Evolutionary conservation across 805 yeast genomes (phyloP), one percentile per base, ranked within the genome.

Genomic region (Wickerhamiella qilinensis): DNA sequence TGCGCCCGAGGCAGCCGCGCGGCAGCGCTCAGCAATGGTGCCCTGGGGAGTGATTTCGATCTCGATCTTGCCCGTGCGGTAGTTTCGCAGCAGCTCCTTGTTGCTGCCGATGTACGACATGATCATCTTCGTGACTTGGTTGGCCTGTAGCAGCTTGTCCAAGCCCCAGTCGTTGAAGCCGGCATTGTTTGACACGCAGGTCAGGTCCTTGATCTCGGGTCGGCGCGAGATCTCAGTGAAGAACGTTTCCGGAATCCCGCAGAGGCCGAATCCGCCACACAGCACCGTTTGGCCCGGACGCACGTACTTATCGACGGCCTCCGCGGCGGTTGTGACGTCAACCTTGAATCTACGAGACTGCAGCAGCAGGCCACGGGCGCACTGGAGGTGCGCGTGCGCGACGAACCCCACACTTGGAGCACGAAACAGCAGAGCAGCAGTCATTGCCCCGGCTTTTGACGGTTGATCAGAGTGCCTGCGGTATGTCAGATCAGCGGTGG

Each of bases 31-130:
- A 9, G 71, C 72, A 20, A 68, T 50, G n/a, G 67, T 65, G 3
- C 73, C 73, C 46, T 68, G 73, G 3, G 73, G 73, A 15, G 66
- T 61, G 35, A 68, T 52, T 45, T 68, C 72, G 37, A 68, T 53
- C 42, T 64, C 68, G 31, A 68, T 53, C 36, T 59, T 45, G 11
- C 73, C 73, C 18, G 57, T 52, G 35, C 65, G 53, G 45, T 61
- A 68, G 46, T 59, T 45, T 33, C 50, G 48, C 43, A 64, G 65
- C 40, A 67, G 62, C 2, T 60, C 56, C 40, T 61, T 59, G 46
- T 66, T 65, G 21, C 55, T 57, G 12, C 73, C 73, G 30, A 68
- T 60, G 47, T 63, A 68, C n/a, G 69, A 64, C 43, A 60, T 59
- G 33, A 68, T 55, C 63, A 68, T 58, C 44, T 60, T 63, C 32